Conservation (phyloP, 225 moss, liverwort and hornwort genomes). For the Pseudoscleropodium purum region DNA sequence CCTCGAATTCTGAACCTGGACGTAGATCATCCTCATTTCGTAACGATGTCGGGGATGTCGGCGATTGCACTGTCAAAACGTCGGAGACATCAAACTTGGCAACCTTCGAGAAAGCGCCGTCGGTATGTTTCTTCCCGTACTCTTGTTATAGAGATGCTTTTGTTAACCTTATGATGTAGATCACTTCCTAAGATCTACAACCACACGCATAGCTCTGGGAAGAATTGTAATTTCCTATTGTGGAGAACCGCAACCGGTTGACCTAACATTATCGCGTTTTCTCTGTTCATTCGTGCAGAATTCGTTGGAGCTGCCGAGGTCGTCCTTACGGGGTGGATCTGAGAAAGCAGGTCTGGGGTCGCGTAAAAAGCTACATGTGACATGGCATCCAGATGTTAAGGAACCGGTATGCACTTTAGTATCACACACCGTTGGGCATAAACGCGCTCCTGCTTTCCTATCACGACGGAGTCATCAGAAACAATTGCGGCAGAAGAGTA, state of each 20-base stretch:
- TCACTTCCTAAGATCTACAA: background rate
- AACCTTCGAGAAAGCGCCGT: slow-evolving; percentile 12
- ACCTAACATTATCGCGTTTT: background rate
- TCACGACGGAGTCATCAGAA: slow-evolving; percentile 53
- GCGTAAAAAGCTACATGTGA: slow-evolving; percentile 27
- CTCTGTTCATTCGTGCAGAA: slow-evolving; percentile 3
- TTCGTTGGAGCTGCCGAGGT: slow-evolving; percentile 8
- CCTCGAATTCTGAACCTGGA: background rate
- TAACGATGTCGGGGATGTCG: background rate
- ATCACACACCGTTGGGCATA: slow-evolving; percentile 50
- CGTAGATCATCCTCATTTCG: background rate
- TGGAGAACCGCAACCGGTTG: background rate
- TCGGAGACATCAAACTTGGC: slow-evolving; percentile 10
- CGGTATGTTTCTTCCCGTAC: slow-evolving; percentile 3
- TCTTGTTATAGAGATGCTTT: background rate
- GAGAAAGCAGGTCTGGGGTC: slow-evolving; percentile 38
- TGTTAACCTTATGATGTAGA: background rate
- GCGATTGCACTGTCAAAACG: background rate
- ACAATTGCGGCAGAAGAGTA: slow-evolving; percentile 43
- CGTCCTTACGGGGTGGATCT: slow-evolving; percentile 42
- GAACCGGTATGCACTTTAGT: slow-evolving; percentile 40
- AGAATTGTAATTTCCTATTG: background rate
- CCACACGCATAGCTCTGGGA: background rate
- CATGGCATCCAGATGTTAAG: slow-evolving; percentile 54
- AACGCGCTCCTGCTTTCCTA: slow-evolving; percentile 21